These are phyloP conservation scores for Erucastrum elatum DNA, from an alignment of 345 rosid genomes.

Conservation along the genomic window DNA sequence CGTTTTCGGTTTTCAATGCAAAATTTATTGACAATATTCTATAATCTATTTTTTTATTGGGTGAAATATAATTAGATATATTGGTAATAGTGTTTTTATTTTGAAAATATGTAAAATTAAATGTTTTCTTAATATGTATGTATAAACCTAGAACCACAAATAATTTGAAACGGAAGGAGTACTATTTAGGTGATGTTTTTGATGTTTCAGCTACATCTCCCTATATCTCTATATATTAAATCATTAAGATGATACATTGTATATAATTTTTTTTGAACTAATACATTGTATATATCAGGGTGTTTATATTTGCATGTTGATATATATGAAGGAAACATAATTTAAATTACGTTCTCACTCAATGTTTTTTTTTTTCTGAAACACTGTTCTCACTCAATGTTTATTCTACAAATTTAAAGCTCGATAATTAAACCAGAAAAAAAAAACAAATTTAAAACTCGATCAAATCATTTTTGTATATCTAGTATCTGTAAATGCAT, in stretches of 20 bases:
- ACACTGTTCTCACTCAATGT: conserved; percentile 9
- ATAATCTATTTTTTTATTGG: too few species aligned
- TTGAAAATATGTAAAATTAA: too few species aligned
- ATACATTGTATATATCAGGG: conserved; percentile 18
- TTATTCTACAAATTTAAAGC: not conserved
- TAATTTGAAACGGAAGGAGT: too few species aligned
- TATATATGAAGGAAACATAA: conserved; percentile 10
- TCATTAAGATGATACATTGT: conserved; percentile 16
- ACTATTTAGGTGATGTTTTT: not conserved
- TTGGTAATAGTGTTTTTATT: too few species aligned
- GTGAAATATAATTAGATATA: too few species aligned
- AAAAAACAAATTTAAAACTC: too few species aligned
- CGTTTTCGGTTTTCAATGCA: too few species aligned
- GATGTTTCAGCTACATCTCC: not conserved
- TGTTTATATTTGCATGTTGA: not conserved
- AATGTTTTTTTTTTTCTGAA: too few species aligned
- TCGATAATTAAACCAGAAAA: too few species aligned
- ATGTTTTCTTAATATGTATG: too few species aligned
- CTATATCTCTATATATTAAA: not conserved
- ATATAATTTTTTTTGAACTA: not conserved
- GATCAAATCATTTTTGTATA: not conserved
- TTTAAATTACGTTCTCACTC: conserved; percentile 19
- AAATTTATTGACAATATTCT: too few species aligned
- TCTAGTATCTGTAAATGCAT: not conserved
- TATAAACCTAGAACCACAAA: too few species aligned